Conservation (phyloP, 208 protist genomes). For the Leishmania arabica region DNA sequence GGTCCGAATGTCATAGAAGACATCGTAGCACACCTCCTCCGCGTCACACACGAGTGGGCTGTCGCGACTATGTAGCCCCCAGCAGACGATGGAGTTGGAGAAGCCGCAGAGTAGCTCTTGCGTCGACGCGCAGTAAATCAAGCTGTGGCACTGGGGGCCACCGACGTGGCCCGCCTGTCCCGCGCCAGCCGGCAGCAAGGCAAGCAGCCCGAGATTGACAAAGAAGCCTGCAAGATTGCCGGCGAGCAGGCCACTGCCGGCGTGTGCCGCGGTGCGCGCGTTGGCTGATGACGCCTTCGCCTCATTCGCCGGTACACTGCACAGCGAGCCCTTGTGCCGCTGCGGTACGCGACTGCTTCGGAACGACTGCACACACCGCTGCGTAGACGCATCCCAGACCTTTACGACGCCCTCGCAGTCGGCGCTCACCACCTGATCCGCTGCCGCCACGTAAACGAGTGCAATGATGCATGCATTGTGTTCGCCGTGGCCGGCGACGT, state of each 20-base stretch:
- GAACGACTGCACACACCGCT: conserved; percentile 77
- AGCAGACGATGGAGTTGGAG: conserved; percentile 51
- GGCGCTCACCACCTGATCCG: conserved; percentile 70
- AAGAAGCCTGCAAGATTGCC: conserved; percentile 12
- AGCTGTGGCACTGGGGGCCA: conserved; percentile 26
- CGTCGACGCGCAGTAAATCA: conserved; percentile 46
- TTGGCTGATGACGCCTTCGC: not conserved
- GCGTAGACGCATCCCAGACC: conserved; percentile 82
- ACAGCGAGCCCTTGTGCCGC: not conserved
- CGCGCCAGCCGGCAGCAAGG: conserved; percentile 20
- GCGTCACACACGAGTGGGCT: conserved; percentile 47
- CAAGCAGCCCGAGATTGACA: conserved; percentile 22
- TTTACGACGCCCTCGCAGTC: conserved; percentile 72
- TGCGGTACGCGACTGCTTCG: conserved; percentile 18
- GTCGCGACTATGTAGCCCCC: conserved; percentile 28
- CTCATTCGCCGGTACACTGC: conserved; percentile 2
- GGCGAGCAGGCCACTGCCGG: not conserved
- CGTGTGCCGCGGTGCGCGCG: conserved; percentile 5
- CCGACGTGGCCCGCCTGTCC: conserved; percentile 11
- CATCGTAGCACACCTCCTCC: conserved; percentile 41
- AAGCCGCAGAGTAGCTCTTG: conserved; percentile 72
- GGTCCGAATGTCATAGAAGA: conserved; percentile 46
- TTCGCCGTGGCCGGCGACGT: conserved; percentile 32
- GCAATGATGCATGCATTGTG: conserved; percentile 48
- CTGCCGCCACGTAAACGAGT: conserved; percentile 49